A percentile compares a stretch with the other conserved stretches of the same genome.
Evolutionary conservation across 805 yeast species (phyloP).

Genomic region (Peterozyma xylosa): DNA sequence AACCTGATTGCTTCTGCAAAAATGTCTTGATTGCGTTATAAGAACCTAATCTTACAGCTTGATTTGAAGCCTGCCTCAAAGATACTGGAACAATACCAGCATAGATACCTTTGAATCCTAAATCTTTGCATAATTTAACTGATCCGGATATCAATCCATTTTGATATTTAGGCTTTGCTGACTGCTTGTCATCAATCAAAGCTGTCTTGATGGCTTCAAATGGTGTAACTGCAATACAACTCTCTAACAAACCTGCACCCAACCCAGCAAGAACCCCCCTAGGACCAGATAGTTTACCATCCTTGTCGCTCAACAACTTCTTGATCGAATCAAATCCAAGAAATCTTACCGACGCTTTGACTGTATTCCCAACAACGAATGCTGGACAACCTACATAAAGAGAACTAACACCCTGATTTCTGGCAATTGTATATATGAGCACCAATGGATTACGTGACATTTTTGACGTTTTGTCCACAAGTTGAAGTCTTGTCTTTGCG

Average conservation of each 20-base stretch:
- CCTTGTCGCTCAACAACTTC: constrained; percentile 64
- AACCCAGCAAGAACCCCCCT: constrained; percentile 95
- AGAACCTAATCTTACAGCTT: constrained; percentile 89
- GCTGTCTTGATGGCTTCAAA: constrained; percentile 96
- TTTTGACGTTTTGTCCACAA: constrained; percentile 56
- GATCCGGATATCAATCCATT: constrained; percentile 55
- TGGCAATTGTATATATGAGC: constrained; percentile 67
- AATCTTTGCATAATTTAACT: constrained; percentile 56
- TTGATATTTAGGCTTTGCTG: constrained; percentile 71
- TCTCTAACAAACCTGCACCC: constrained; percentile 92
- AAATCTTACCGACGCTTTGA: constrained; percentile 92
- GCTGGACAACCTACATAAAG: constrained; percentile 96
- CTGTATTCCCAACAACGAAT: constrained; percentile 91
- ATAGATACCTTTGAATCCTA: constrained; percentile 79
- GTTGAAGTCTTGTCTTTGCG: constrained; percentile 89
- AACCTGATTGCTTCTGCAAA: constrained; percentile 61
- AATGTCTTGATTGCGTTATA: constrained; percentile 80
- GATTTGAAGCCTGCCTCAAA: constrained; percentile 91
- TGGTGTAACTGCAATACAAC: constrained; percentile 92
- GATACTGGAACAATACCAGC: constrained; percentile 91
- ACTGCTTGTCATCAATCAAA: constrained; percentile 85
- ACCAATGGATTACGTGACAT: constrained; percentile 79
- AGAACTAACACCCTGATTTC: constrained; percentile 69
- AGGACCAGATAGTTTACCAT: constrained; percentile 83
- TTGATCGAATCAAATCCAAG: constrained; percentile 89